Percentiles rank a stretch among this genome's conserved stretches.
These are phyloP conservation scores for Pachyrhizus erosus DNA, from an alignment of 306 rosid species.

Conservation along the genomic window DNA sequence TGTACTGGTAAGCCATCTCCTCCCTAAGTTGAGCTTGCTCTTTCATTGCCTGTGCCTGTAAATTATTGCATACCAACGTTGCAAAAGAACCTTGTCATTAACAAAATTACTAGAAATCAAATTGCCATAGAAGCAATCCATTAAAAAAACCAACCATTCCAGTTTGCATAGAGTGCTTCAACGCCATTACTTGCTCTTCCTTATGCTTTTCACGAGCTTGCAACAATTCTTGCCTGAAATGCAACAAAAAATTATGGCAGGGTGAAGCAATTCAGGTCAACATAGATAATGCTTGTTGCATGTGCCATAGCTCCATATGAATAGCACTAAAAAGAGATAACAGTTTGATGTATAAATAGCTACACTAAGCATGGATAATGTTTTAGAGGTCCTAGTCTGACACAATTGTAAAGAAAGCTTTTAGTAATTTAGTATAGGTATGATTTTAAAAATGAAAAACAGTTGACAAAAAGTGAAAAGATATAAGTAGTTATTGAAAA, in stretches of 20 bases:
- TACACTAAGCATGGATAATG: not conserved
- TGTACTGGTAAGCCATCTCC: slow-evolving; percentile 99
- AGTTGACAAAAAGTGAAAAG: not conserved
- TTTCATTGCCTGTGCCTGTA: slow-evolving; percentile 99
- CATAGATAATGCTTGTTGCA: slow-evolving; percentile 1
- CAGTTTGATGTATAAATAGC: not conserved
- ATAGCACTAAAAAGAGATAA: slow-evolving; percentile 9
- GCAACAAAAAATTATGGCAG: slow-evolving; percentile 13
- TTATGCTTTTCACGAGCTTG: slow-evolving; percentile 83
- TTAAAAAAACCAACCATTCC: slow-evolving; percentile 78
- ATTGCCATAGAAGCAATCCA: slow-evolving; percentile 17
- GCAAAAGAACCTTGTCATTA: slow-evolving; percentile 7
- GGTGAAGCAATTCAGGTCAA: slow-evolving; percentile 7
- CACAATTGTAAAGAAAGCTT: slow-evolving; percentile 26
- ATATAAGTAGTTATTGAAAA: not conserved
- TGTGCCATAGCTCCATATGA: not conserved
- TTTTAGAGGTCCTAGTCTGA: slow-evolving; percentile 21
- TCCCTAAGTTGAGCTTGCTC: slow-evolving; percentile 98
- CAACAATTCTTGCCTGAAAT: slow-evolving; percentile 75
- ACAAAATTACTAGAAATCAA: not conserved
- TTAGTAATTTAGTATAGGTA: not conserved
- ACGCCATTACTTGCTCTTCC: slow-evolving; percentile 80
- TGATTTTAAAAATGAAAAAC: slow-evolving; percentile 25
- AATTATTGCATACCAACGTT: slow-evolving; percentile 24
- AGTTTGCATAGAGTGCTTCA: slow-evolving; percentile 85